Evolutionary conservation across 495 filamentous ascomycete genomes (phyloP).

Genomic region (Apiosordaria backusii): DNA sequence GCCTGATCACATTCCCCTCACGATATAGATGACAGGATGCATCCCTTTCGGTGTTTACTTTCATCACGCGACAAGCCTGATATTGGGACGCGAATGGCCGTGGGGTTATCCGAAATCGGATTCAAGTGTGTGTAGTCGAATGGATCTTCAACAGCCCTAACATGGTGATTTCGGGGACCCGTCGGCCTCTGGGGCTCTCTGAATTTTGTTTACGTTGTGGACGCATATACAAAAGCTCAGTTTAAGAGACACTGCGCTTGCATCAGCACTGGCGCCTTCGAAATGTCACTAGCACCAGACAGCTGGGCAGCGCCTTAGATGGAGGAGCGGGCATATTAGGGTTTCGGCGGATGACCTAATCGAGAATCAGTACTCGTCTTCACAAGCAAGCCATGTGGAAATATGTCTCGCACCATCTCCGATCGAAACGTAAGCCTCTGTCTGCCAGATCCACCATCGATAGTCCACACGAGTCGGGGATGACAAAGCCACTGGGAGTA

Average conservation of each 20-base stretch:
- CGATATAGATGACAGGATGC: conserved; percentile 15
- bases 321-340: background rate
- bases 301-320: background rate
- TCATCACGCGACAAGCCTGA: conserved; percentile 10
- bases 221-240: no score
- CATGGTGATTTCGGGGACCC: background rate
- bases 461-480: background rate
- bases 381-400: background rate
- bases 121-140: background rate
- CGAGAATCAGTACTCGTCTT: background rate
- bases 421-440: background rate
- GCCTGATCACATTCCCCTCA: conserved; percentile 2
- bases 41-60: conserved; percentile 8
- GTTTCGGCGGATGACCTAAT: background rate
- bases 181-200: background rate
- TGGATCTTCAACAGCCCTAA: background rate
- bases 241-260: background rate
- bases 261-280: no score
- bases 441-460: background rate
- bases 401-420: background rate
- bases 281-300: background rate
- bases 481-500: background rate
- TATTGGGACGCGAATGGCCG: background rate
- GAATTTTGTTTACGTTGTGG: no score
- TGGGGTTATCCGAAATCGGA: background rate